Base-by-base conservation (phyloP, 148 eudicot genomes). In the Mesembryanthemum crystallinum region DNA sequence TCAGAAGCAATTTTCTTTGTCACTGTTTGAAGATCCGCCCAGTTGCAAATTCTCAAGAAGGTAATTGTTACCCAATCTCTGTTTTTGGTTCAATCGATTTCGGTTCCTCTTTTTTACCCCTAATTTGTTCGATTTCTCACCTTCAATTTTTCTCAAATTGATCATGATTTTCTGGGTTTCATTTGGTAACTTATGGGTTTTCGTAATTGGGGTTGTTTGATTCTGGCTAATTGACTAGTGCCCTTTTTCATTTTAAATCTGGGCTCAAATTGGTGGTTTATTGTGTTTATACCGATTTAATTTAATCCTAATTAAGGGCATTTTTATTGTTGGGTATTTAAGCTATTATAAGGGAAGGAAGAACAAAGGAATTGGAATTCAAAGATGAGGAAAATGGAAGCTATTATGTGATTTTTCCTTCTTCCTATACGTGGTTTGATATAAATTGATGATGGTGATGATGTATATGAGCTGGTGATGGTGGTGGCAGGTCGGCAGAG, bases 1-100 rank as follows among this genome's bases (percentile, higher is more conserved):
- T 78, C 90, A 90, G 21, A 90, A 92, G 58, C 95, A 92, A 45
- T 84, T 90, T 17, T 92, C 97, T 64, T 75, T 92, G 0, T 92
- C 97, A 0, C 81, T 92, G 23, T 92, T 92, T 78, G 97, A 92
- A 82, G 91, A 90, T 84, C 97, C 97, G 0, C 97, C 86, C 1
- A 87, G 88, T 72, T 94, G 98, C 67, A 84, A 80, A 42, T 72
- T n/a, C 85, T 35, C 57, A 72, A 72, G 59, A 69, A 55, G 78
- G 47, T 42, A 32, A 43, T 8, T 20, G n/a, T 25, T 1, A 7
- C 67, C 5, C 45, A 8, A 9, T 64, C 21, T 45, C 29, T 2
- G 1, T 35, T 77, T 63, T 61, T 7, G 14, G 30, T 25, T 30
- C 4, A 7, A 54, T 54, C n/a, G 23, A 47, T 27, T 24, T n/a